Evolutionary conservation across 2,329 filamentous ascomycete species (phyloP), one percentile per base, ranked within the genome.

Genomic region (Coniochaeta sp.): DNA sequence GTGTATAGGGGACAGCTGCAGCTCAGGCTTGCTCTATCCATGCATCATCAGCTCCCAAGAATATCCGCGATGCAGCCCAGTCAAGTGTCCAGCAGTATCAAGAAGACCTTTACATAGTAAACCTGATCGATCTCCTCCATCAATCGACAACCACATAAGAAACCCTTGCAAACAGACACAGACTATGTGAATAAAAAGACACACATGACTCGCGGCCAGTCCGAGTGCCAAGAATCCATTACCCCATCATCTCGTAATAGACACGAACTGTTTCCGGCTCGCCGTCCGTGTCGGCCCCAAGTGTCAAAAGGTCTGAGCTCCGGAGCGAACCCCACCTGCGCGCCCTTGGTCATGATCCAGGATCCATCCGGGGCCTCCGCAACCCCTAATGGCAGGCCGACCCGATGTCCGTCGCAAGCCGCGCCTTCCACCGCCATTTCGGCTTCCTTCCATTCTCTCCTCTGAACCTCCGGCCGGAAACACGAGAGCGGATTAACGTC

Each of bases 381-480:
- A 7, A 58, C 56, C 56, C 56, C 56, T 58, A 58, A 58, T 44
- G 56, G 56, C 56, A 58, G 56, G 56, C 56, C 24, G 56, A 44
- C 36, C 56, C 56, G 56, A 58, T 28, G 34, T n/a, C 38, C 34
- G 56, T 58, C 26, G 56, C 24, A 16, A 58, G 12, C 56, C 54
- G 54, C 28, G 24, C 47, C n/a, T n/a, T n/a, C n/a, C 24, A 52
- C 47, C 47, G 47, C 47, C 31, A 12, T 28, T 52, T 52, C 24
- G 24, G 47, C 24, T 17, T 14, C 47, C 24, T 52, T 31, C 22
- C 43, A 47, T 11, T 6, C 17, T 31, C 24, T n/a, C n/a, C n/a
- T n/a, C n/a, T n/a, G n/a, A 33, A 33, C 31, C 47, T 52, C 47
- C 47, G 47, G 24, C 22, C 47, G 47, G 47, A 14, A 52, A 5